These are phyloP conservation scores for Diplodia sapinea DNA, from an alignment of 2,329 filamentous ascomycete genomes.

Conservation along the genomic window DNA sequence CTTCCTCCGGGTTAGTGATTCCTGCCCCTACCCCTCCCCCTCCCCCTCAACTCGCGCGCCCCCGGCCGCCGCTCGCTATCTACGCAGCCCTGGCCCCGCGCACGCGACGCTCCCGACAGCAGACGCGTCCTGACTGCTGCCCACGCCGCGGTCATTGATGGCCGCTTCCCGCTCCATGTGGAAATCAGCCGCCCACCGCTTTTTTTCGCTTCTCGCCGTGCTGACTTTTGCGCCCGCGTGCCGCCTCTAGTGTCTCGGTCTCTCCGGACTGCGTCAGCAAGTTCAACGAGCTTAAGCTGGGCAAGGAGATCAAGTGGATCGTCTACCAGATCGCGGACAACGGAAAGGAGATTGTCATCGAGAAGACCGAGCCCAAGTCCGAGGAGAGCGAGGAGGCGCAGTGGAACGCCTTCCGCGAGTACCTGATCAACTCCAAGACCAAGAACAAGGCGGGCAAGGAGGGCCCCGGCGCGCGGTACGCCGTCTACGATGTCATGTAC, in stretches of 20 bases:
- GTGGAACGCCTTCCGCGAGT: constrained; percentile 76
- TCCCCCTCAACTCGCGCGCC: constrained; percentile 35
- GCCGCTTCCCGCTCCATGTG: background rate
- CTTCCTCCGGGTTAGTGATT: constrained; percentile 53
- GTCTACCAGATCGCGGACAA: constrained; percentile 87
- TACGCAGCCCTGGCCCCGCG: constrained; percentile 31
- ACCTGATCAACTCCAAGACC: constrained; percentile 74
- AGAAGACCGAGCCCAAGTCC: constrained; percentile 66
- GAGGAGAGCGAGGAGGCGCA: constrained; percentile 56
- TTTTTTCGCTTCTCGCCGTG: background rate
- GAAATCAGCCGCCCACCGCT: constrained; percentile 5
- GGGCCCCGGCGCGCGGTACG: constrained; percentile 74
- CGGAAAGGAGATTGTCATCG: constrained; percentile 81
- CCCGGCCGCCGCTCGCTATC: constrained; percentile 32
- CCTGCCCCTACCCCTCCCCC: constrained; percentile 32
- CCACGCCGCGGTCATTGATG: background rate
- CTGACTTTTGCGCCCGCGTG: constrained; percentile 14
- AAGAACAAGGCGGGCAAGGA: constrained; percentile 69
- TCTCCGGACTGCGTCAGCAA: constrained; percentile 69
- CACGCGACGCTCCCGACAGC: constrained; percentile 27
- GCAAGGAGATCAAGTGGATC: constrained; percentile 79
- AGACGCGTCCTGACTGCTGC: constrained; percentile 15
- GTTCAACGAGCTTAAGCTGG: constrained; percentile 84
- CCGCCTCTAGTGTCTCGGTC: constrained; percentile 68
- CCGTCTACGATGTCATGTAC: constrained; percentile 86